phyloP scores from a whole-genome alignment of 805 yeast species.

The Myxozyma vanderwaltii region DNA sequence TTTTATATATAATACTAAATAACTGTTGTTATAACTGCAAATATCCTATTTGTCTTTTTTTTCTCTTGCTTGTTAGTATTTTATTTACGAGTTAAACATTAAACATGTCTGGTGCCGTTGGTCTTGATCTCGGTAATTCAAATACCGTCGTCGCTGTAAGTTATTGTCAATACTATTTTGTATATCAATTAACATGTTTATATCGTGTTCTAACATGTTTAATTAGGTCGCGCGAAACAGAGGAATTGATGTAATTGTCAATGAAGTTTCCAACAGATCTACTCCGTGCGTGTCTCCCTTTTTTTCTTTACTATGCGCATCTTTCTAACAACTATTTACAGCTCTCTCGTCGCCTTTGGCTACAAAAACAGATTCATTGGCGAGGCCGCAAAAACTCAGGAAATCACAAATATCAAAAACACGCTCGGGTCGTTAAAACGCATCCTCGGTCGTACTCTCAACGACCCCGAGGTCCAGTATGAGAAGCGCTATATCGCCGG shows the following conservation, averaged over 20 bases:
- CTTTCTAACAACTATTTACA: conserved; percentile 11
- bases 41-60: too few relatives aligned
- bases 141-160: conserved; percentile 81
- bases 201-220: not conserved
- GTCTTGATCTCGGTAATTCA: conserved; percentile 96
- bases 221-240: conserved; percentile 83
- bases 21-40: too few relatives aligned
- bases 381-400: conserved; percentile 94
- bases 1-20: too few relatives aligned
- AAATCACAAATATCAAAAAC: conserved; percentile 93
- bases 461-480: conserved; percentile 71
- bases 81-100: not conserved
- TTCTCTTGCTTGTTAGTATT: too few relatives aligned
- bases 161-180: not conserved
- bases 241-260: conserved; percentile 97
- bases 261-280: conserved; percentile 96
- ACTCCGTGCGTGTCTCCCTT: conserved; percentile 62
- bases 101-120: conserved; percentile 44
- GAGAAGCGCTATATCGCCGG: conserved; percentile 78
- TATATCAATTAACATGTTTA: too few relatives aligned
- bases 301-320: not conserved
- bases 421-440: conserved; percentile 95
- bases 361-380: conserved; percentile 86
- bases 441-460: conserved; percentile 73
- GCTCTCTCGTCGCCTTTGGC: conserved; percentile 84